Conservation (phyloP, 2,329 filamentous ascomycete species). For the Thelonectria discophora region DNA sequence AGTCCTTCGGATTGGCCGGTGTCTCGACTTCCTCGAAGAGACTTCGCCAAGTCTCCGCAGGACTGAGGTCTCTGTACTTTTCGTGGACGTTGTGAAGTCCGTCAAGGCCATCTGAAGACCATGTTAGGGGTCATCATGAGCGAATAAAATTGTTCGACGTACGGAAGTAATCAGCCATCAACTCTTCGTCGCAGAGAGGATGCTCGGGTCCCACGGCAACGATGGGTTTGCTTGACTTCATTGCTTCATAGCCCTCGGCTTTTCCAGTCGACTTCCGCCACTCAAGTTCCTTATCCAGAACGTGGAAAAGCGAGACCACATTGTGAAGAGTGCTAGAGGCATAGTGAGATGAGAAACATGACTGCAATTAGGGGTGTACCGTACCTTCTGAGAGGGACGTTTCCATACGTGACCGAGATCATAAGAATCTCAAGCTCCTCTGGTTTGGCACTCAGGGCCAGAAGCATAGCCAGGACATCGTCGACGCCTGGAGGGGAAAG, state of each 20-base stretch:
- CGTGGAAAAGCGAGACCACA: slow-evolving; percentile 88
- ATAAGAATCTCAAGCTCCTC: slow-evolving; percentile 88
- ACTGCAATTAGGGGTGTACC: background rate
- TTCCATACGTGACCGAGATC: slow-evolving; percentile 92
- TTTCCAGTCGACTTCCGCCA: slow-evolving; percentile 79
- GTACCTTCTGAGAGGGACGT: slow-evolving; percentile 85
- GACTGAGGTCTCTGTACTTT: slow-evolving; percentile 77
- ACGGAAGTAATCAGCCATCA: slow-evolving; percentile 91
- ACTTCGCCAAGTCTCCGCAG: slow-evolving; percentile 76
- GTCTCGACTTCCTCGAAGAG: slow-evolving; percentile 61
- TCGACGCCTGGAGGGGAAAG: slow-evolving; percentile 70
- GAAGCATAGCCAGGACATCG: slow-evolving; percentile 86
- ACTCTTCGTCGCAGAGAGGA: slow-evolving; percentile 81
- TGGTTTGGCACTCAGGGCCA: slow-evolving; percentile 81
- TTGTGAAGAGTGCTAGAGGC: slow-evolving; percentile 80
- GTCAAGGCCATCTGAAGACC: slow-evolving; percentile 72
- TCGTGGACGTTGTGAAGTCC: slow-evolving; percentile 80
- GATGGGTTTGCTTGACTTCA: slow-evolving; percentile 79
- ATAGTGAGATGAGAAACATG: slow-evolving; percentile 5
- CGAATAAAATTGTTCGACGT: slow-evolving; percentile 45
- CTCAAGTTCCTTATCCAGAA: slow-evolving; percentile 85
- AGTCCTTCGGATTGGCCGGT: slow-evolving; percentile 53
- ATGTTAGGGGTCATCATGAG: slow-evolving; percentile 13
- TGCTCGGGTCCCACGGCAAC: slow-evolving; percentile 88
- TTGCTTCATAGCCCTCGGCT: slow-evolving; percentile 74